phyloP scores from a whole-genome alignment of 106 monocot genomes.

The Amphibolis antarctica region DNA sequence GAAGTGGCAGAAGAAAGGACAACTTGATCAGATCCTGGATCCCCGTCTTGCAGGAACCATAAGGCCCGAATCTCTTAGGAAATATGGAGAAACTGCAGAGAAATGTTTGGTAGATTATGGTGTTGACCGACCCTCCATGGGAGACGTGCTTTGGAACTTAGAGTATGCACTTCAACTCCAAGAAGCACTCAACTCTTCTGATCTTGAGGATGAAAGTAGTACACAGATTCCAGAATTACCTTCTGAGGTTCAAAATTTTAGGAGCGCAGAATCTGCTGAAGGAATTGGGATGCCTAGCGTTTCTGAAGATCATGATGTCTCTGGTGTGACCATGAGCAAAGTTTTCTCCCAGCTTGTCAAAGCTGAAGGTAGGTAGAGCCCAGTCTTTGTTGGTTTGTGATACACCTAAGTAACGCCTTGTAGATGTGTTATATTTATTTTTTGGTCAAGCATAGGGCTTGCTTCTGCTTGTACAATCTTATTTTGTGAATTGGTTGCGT shows the following conservation, averaged over 20 bases:
- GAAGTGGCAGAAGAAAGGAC: constrained; percentile 25
- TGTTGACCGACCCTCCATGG: constrained; percentile 35
- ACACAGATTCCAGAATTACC: constrained; percentile 15
- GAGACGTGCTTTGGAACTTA: constrained; percentile 39
- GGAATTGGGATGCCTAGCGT: neutral
- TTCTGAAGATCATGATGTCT: constrained; percentile 1
- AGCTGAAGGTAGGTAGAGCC: constrained; percentile 46
- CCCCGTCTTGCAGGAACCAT: constrained; percentile 15
- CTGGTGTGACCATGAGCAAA: constrained; percentile 57
- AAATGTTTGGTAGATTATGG: constrained; percentile 38
- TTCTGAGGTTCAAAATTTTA: constrained; percentile 2
- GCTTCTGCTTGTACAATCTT: neutral
- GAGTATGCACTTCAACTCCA: constrained; percentile 37
- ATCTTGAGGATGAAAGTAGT: constrained; percentile 1
- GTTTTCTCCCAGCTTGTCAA: constrained; percentile 82
- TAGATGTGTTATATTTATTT: neutral
- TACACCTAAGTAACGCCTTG: neutral
- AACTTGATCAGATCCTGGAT: constrained; percentile 33
- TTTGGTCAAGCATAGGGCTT: neutral
- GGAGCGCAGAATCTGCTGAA: neutral
- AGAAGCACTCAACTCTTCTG: constrained; percentile 1
- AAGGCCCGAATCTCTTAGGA: constrained; percentile 23
- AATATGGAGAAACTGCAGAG: constrained; percentile 37
- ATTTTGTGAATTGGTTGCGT: neutral
- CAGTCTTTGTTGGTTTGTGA: neutral